phyloP scores from a whole-genome alignment of 495 filamentous ascomycete genomes.

The Margaritispora aquatica region DNA sequence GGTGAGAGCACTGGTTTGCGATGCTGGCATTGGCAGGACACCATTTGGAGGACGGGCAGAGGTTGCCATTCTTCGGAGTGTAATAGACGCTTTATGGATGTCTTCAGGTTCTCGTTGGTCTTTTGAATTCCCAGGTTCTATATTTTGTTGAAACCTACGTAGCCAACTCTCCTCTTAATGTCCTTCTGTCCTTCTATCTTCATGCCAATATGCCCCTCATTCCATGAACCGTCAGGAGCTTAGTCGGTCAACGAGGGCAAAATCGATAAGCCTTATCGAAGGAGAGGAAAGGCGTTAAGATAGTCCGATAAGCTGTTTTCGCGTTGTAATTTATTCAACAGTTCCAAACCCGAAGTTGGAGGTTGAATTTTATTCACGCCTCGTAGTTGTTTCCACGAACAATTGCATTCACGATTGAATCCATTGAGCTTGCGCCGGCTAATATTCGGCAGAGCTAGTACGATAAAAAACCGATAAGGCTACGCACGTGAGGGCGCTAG shows the following conservation, averaged over 20 bases:
- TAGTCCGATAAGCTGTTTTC: neutral
- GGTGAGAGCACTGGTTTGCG: slow-evolving; percentile 34
- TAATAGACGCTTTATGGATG: no score
- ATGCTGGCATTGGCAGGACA: slow-evolving; percentile 53
- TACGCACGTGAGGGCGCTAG: no score
- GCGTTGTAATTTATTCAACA: neutral
- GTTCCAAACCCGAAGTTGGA: neutral
- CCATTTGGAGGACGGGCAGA: slow-evolving; percentile 35
- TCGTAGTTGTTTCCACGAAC: neutral
- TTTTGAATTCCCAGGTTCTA: neutral
- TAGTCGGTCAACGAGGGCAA: neutral
- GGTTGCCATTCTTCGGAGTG: neutral
- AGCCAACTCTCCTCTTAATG: neutral
- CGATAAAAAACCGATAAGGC: neutral
- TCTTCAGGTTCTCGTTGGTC: no score
- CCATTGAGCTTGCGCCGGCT: no score
- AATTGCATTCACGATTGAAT: neutral
- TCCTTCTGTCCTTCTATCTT: neutral
- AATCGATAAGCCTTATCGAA: neutral
- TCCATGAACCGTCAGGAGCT: neutral
- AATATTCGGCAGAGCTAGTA: no score
- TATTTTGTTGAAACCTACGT: neutral
- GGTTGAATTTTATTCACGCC: neutral
- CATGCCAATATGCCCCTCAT: neutral
- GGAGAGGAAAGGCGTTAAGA: neutral